Base-by-base conservation (phyloP, 768 basidiomycete genomes). In the Pleurotus sapidus region DNA sequence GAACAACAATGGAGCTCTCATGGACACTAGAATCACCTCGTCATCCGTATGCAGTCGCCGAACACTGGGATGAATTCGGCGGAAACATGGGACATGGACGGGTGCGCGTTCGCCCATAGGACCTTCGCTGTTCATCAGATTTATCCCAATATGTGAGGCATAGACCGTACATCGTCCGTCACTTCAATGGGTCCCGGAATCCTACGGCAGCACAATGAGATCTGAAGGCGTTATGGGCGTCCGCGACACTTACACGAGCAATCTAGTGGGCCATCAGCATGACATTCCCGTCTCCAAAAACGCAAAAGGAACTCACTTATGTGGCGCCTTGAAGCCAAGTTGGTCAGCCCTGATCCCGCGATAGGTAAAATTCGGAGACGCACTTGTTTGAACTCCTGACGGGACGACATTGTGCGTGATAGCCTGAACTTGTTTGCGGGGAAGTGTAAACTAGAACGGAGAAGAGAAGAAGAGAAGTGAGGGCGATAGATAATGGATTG, bases 91-190 rank as follows among this genome's bases (percentile, higher is more conserved):
- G 90, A 91, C 79, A 94, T 80, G 55, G 88, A 84, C 0, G 94
- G 93, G 64, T 91, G 92, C 0, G 97, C 96, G 78, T 98, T 98
- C 65, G 95, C 94, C 65, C 78, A 87, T 63, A 98, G 87, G 58
- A 98, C 95, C 81, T 89, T 63, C 55, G 45, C 18, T 37, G 5
- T 45, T 4, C n/a, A n/a, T 24, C 46, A 42, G 17, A 18, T 49
- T 12, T 24, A n/a, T 24, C 34, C 46, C 18, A 14, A 27, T 30
- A 11, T 18, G 4, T 37, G 25, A 15, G n/a, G 17, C 30, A 37
- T 55, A 23, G 18, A 23, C 53, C 63, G 24, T 56, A 73, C 73
- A 61, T 80, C 77, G 67, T 82, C 79, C 37, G 79, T 67, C 56
- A 86, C 75, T 65, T 87, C 84, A 61, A 85, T 84, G 23, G 84